Evolutionary conservation across 345 rosid genomes (phyloP).

Genomic region (Gossypium ekmanianum): DNA sequence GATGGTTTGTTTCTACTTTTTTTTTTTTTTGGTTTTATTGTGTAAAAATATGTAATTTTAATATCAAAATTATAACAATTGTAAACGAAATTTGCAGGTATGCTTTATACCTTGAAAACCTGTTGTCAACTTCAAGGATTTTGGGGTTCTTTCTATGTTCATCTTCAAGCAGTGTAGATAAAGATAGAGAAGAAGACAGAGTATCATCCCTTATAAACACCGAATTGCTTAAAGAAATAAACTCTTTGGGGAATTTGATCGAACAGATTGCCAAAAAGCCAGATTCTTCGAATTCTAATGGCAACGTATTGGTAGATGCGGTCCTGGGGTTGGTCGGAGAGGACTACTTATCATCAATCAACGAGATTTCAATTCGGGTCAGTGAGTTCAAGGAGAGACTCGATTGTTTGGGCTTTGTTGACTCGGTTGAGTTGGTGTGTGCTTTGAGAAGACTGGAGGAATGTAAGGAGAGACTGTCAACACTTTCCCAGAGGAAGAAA

Average conservation of each 20-base stretch:
- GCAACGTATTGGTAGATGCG: conserved; percentile 38
- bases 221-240: conserved; percentile 51
- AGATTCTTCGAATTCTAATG: conserved; percentile 25
- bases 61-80: neutral
- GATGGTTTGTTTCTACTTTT: conserved; percentile 46
- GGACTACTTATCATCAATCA: conserved; percentile 53
- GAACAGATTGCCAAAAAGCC: conserved; percentile 56
- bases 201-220: conserved; percentile 42
- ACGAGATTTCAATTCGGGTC: conserved; percentile 47
- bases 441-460: conserved; percentile 48
- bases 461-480: conserved; percentile 42
- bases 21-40: too few relatives aligned
- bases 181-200: conserved; percentile 48
- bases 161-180: conserved; percentile 39
- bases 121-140: conserved; percentile 58
- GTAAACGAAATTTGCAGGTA: conserved; percentile 36
- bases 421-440: conserved; percentile 64
- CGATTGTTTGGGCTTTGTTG: conserved; percentile 46
- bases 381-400: conserved; percentile 56
- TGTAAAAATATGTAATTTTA: neutral
- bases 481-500: conserved; percentile 36
- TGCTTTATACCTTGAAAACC: conserved; percentile 59
- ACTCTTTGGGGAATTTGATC: conserved; percentile 47
- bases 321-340: conserved; percentile 43
- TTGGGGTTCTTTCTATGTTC: conserved; percentile 66